Conservation (phyloP, 192 early-diverging fungal genomes). For the Bifiguratus adelaidae region DNA sequence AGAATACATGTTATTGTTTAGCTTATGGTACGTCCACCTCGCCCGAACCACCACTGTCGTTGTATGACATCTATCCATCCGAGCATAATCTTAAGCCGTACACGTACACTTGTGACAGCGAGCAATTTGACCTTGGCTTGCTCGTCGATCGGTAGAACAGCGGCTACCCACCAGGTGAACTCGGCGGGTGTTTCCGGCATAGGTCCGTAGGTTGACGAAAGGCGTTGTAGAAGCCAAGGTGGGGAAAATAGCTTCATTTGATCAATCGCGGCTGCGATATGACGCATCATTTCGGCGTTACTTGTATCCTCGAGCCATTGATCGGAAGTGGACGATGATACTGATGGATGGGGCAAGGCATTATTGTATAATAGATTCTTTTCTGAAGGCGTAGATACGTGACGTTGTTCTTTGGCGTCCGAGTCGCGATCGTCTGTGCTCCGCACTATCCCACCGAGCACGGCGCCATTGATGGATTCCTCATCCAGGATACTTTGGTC, state of each 20-base stretch:
- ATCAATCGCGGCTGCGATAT: slow-evolving; percentile 17
- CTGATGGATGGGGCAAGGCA: too few species aligned
- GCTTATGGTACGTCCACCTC: background rate
- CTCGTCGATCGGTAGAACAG: slow-evolving; percentile 31
- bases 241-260: slow-evolving; percentile 13
- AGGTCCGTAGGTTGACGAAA: slow-evolving; percentile 27
- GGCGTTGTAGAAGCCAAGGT: slow-evolving; percentile 19
- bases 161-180: slow-evolving; percentile 39
- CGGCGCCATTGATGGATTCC: background rate
- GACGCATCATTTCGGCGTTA: slow-evolving; percentile 20
- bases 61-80: slow-evolving; percentile 32
- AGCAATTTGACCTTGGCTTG: slow-evolving; percentile 32
- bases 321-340: too few species aligned
- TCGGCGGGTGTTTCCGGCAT: slow-evolving; percentile 26
- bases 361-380: too few species aligned
- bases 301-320: too few species aligned
- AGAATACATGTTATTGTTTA: too few species aligned
- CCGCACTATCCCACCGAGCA: too few species aligned
- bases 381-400: slow-evolving; percentile 2
- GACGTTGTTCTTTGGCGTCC: slow-evolving; percentile 1
- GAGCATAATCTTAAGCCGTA: slow-evolving; percentile 26
- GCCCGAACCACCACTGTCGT: slow-evolving; percentile 8
- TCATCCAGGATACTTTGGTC: slow-evolving; percentile 29
- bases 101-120: slow-evolving; percentile 23
- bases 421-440: too few species aligned